A percentile compares a stretch with the other conserved stretches of the same genome.
These are phyloP conservation scores for Termitomyces heimii DNA, from an alignment of 768 basidiomycete genomes.

Conservation along the genomic window DNA sequence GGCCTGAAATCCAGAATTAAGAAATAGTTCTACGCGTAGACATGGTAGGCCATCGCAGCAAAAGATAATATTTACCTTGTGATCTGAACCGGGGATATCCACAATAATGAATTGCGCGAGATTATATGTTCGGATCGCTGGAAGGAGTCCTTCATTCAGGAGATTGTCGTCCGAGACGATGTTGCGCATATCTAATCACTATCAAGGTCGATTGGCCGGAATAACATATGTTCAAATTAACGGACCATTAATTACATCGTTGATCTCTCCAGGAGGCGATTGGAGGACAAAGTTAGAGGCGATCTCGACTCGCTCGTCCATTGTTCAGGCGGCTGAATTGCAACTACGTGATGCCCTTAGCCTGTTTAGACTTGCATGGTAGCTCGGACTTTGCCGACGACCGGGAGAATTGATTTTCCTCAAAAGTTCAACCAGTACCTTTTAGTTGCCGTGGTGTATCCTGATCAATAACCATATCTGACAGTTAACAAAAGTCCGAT, in stretches of 20 bases:
- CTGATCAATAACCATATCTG: background rate
- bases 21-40: background rate
- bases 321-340: conserved; percentile 16
- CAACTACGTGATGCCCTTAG: background rate
- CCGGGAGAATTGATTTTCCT: background rate
- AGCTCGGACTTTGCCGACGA: conserved; percentile 16
- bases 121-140: conserved; percentile 82
- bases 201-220: background rate
- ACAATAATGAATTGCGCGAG: conserved; percentile 82
- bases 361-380: background rate
- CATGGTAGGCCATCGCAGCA: background rate
- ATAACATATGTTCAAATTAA: conserved; percentile 6
- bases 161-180: conserved; percentile 84
- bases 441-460: background rate
- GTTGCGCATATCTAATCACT: conserved; percentile 71
- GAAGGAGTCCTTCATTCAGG: conserved; percentile 73
- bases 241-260: conserved; percentile 88
- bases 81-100: conserved; percentile 69
- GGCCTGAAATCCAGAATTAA: conserved; percentile 40
- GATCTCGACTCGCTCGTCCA: conserved; percentile 67
- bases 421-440: background rate
- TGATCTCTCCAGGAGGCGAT: conserved; percentile 93
- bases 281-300: conserved; percentile 82
- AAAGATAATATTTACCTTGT: conserved; percentile 55
- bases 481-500: background rate